Percentiles rank a stretch among this genome's conserved stretches.
These are phyloP conservation scores for Suillus subaureus DNA, from an alignment of 768 basidiomycete genomes.

Conservation along the genomic window DNA sequence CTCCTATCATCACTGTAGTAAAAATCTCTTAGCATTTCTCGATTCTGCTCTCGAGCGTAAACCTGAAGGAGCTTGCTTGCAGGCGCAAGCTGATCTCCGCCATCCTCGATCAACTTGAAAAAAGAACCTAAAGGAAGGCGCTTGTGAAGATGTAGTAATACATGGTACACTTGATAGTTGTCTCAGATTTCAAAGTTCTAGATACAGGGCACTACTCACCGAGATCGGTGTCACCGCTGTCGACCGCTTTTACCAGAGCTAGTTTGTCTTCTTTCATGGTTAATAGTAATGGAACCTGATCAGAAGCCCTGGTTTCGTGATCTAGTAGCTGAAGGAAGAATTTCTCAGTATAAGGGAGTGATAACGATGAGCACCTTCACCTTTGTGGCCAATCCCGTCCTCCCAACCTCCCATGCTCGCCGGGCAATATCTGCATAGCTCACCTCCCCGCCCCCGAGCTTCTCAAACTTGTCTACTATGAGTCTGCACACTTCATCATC, in stretches of 20 bases:
- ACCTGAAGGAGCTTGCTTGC: conserved; percentile 84
- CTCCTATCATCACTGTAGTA: conserved; percentile 97
- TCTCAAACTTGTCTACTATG: conserved; percentile 91
- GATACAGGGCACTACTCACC: conserved; percentile 47
- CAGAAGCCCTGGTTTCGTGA: conserved; percentile 82
- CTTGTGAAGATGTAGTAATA: conserved; percentile 84
- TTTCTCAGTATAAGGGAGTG: not conserved
- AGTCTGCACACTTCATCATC: conserved; percentile 79
- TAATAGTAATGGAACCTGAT: conserved; percentile 92
- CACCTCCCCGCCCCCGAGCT: conserved; percentile 74
- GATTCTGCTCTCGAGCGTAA: conserved; percentile 87
- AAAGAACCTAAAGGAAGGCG: conserved; percentile 86
- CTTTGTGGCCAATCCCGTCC: conserved; percentile 81
- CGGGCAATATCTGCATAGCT: conserved; percentile 95
- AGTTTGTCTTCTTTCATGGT: conserved; percentile 93
- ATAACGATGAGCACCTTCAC: conserved; percentile 38
- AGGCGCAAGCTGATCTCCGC: conserved; percentile 71
- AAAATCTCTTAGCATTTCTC: conserved; percentile 92
- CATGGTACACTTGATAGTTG: conserved; percentile 76
- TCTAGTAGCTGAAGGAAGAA: conserved; percentile 70
- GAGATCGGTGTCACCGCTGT: conserved; percentile 94
- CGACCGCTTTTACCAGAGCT: conserved; percentile 86
- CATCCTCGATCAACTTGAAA: conserved; percentile 93
- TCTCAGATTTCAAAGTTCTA: conserved; percentile 6
- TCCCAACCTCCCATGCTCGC: conserved; percentile 89